These are phyloP conservation scores for Gigaspora rosea DNA, from an alignment of 192 early-diverging fungal genomes.

Conservation along the genomic window DNA sequence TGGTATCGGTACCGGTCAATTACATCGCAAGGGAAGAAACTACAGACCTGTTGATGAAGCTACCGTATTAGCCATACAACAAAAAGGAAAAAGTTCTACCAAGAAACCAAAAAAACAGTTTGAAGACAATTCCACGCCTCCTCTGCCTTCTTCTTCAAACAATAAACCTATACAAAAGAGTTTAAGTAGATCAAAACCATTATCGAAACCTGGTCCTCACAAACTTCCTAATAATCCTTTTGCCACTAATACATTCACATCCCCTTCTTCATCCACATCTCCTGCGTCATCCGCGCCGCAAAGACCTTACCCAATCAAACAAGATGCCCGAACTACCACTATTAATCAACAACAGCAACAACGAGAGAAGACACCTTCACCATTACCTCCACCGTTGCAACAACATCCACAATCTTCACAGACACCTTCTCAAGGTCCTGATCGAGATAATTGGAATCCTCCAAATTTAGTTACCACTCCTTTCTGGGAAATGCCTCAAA, in stretches of 20 bases:
- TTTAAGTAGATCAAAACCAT: too few relatives aligned
- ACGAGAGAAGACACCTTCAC: too few relatives aligned
- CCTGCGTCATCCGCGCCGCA: too few relatives aligned
- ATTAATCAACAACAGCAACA: too few relatives aligned
- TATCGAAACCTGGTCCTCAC: too few relatives aligned
- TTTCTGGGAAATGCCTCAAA: neutral
- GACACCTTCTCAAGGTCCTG: neutral
- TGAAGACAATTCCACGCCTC: neutral
- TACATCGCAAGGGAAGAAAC: slow-evolving; percentile 21
- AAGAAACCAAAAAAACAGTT: neutral
- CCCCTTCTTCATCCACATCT: too few relatives aligned
- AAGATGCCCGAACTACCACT: too few relatives aligned
- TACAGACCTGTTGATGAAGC: slow-evolving; percentile 15
- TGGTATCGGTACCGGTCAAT: slow-evolving; percentile 19
- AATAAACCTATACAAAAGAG: neutral
- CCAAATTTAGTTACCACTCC: neutral
- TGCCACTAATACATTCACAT: too few relatives aligned
- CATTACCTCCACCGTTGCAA: neutral
- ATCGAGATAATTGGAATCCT: neutral
- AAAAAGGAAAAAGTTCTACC: neutral
- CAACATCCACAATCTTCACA: neutral
- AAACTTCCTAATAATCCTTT: too few relatives aligned
- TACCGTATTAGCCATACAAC: slow-evolving; percentile 12
- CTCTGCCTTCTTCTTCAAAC: neutral
- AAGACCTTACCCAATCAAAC: too few relatives aligned